These are phyloP conservation scores for Penstemon newberryi DNA, from an alignment of 257 asterid species.

Conservation along the genomic window DNA sequence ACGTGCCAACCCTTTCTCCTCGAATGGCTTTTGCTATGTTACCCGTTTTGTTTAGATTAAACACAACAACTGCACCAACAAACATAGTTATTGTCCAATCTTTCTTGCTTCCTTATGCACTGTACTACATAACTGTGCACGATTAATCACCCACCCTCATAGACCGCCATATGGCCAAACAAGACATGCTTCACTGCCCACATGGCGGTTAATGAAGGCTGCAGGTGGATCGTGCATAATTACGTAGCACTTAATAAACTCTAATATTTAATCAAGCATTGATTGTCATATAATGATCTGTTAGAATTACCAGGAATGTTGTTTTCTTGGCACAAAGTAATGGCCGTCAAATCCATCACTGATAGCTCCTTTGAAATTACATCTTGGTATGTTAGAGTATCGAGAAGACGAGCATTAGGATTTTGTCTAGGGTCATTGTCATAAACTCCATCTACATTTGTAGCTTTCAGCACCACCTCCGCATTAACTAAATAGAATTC, in stretches of 20 bases:
- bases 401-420: conserved; percentile 74
- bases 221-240: too few species aligned
- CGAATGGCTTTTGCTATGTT: conserved; percentile 78
- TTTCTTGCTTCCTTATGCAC: neutral
- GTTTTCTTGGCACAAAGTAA: conserved; percentile 96
- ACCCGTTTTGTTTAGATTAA: conserved; percentile 78
- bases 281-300: neutral
- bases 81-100: conserved; percentile 17
- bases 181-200: too few species aligned
- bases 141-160: too few species aligned
- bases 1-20: conserved; percentile 81
- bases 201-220: too few species aligned
- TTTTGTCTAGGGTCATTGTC: conserved; percentile 74
- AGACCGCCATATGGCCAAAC: too few species aligned
- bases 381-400: conserved; percentile 73
- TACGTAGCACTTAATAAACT: neutral
- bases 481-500: conserved; percentile 62
- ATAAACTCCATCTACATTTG: conserved; percentile 91
- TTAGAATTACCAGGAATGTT: conserved; percentile 74
- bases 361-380: conserved; percentile 83
- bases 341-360: conserved; percentile 96
- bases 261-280: neutral
- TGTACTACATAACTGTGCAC: neutral
- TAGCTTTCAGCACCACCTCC: conserved; percentile 96
- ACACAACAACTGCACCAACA: conserved; percentile 73